A percentile compares a stretch with the other conserved stretches of the same genome.
These are phyloP conservation scores for Cinchona pubescens DNA, from an alignment of 257 asterid genomes.

Conservation along the genomic window DNA sequence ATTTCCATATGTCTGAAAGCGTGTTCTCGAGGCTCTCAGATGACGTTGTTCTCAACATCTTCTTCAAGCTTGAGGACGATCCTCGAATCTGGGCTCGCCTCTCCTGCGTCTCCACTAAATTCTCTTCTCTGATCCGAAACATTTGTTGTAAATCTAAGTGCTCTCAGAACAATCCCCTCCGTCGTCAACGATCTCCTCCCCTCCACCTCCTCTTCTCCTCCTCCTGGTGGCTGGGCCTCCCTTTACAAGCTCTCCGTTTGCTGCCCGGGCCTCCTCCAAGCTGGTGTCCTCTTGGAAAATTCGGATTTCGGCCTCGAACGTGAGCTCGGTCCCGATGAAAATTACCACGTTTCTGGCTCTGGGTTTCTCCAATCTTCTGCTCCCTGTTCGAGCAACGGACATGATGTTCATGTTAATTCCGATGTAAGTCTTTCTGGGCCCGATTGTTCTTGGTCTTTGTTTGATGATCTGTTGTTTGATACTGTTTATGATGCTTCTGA, in stretches of 20 bases:
- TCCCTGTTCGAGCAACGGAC: constrained; percentile 32
- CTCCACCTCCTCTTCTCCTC: constrained; percentile 24
- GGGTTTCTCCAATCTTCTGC: constrained; percentile 14
- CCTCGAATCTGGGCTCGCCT: constrained; percentile 87
- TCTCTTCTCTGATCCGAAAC: constrained; percentile 53
- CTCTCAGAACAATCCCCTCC: constrained; percentile 57
- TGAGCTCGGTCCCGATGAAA: constrained; percentile 79
- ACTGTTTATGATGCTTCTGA: constrained; percentile 63
- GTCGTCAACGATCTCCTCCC: constrained; percentile 72
- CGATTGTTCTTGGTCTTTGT: constrained; percentile 75
- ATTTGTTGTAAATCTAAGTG: constrained; percentile 73
- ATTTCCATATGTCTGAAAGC: constrained; percentile 39
- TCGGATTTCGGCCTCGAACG: constrained; percentile 93
- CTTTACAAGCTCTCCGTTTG: constrained; percentile 83
- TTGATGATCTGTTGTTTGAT: constrained; percentile 71
- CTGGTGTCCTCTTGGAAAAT: constrained; percentile 84
- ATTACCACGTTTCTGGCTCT: constrained; percentile 13
- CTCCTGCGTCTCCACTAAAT: constrained; percentile 78
- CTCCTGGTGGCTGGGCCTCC: constrained; percentile 66
- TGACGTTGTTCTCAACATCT: constrained; percentile 69
- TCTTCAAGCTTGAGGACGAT: constrained; percentile 74
- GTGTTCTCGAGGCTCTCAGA: constrained; percentile 75
- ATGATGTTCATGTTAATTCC: constrained; percentile 5
- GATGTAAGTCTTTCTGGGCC: constrained; percentile 28
- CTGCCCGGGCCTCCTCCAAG: constrained; percentile 81